phyloP scores from a whole-genome alignment of 208 protist genomes.

The Trypanosoma brucei region DNA sequence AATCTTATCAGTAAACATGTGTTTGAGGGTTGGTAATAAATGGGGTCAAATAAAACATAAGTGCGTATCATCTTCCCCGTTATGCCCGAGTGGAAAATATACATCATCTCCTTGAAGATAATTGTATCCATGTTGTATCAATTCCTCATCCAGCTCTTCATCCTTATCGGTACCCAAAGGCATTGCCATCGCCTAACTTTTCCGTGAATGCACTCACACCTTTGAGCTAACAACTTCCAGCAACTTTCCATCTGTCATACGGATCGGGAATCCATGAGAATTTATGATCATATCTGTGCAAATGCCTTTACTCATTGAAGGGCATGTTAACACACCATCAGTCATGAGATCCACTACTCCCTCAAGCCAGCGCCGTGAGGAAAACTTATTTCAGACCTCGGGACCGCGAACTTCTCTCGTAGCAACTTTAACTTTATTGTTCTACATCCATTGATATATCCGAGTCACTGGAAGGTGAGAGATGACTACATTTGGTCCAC shows the following conservation, averaged over 20 bases:
- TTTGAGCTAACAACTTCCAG: constrained; percentile 99
- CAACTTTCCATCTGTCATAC: constrained; percentile 99
- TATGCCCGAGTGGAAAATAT: constrained; percentile 92
- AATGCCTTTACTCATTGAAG: constrained; percentile 95
- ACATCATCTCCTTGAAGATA: constrained; percentile 97
- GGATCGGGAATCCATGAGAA: constrained; percentile 99
- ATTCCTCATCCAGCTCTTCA: constrained; percentile 78
- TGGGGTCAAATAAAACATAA: constrained; percentile 99
- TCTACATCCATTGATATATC: constrained; percentile 82
- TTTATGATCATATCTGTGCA: constrained; percentile 99
- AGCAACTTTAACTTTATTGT: constrained; percentile 93
- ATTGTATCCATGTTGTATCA: constrained; percentile 94
- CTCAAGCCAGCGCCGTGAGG: constrained; percentile 99
- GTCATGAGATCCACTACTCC: constrained; percentile 98
- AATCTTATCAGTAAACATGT: constrained; percentile 99
- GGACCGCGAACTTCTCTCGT: constrained; percentile 91
- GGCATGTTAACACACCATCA: constrained; percentile 97
- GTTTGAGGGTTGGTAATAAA: constrained; percentile 99
- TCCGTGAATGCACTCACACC: constrained; percentile 85
- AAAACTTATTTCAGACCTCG: constrained; percentile 99
- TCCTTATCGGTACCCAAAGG: constrained; percentile 95
- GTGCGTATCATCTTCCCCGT: constrained; percentile 96
- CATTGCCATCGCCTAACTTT: constrained; percentile 93
- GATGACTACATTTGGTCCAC: constrained; percentile 92
- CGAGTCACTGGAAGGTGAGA: constrained; percentile 74